Evolutionary conservation across 106 monocot species (phyloP), one percentile per base, ranked within the genome.

Genomic region (Acorus calamus): DNA sequence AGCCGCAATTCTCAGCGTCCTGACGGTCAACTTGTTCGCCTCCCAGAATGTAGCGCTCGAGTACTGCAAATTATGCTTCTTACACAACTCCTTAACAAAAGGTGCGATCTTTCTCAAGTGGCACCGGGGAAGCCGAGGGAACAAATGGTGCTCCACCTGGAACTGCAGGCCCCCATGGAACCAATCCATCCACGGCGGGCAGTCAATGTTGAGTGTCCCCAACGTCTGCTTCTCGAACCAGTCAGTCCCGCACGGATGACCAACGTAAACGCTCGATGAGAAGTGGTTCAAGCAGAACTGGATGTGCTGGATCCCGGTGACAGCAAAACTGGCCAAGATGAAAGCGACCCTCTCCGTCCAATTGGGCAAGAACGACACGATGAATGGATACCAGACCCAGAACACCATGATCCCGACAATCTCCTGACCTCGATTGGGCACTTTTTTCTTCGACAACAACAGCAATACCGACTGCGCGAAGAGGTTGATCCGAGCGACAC

Each of bases 151-250:
- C 67, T 67, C 67, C 56, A 57, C 70, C 59, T 42, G 70, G 60
- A 7, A 69, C 69, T 69, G 69, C n/a, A 69, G 59, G 7, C 69
- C 69, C 1, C 69, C 69, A 10, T 69, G 69, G 50, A 69, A 69
- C 69, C 69, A 69, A 42, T 69, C 69, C 69, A 69, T 69, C 28
- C 28, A 28, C 28, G 28, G 28, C 28, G 28, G 28, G 28, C 28
- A 28, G 28, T 28, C 28, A 28, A 28, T 28, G 28, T 28, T 28
- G 28, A 28, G 28, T 1, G 28, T 0, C 28, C 28, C 28, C 28
- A 28, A 0, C 1, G 28, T 28, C 28, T 28, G 28, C 28, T 28
- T 28, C 28, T 28, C 28, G 28, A 28, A 28, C 69, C 58, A 69
- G 6, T 69, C 69, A 42, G 58, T 50, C 14, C 14, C 69, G 3